These are phyloP conservation scores for Pseudogymnoascus sp. DNA, from an alignment of 2,329 filamentous ascomycete genomes.

Conservation along the genomic window DNA sequence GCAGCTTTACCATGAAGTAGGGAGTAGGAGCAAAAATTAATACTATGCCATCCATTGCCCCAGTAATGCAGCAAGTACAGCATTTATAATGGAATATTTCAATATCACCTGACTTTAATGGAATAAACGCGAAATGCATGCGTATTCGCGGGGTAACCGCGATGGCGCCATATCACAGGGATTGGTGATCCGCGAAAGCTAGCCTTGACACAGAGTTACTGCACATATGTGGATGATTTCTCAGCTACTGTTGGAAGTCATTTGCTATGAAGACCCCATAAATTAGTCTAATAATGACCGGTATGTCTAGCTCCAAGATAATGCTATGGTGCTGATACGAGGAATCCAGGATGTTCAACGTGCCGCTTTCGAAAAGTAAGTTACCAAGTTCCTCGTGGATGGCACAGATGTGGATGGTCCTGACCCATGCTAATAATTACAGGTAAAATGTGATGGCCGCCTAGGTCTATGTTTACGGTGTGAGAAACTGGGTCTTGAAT, in stretches of 20 bases:
- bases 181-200: background rate
- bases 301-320: background rate
- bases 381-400: background rate
- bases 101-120: background rate
- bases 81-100: background rate
- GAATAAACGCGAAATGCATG: background rate
- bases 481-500: constrained; percentile 10
- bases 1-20: background rate
- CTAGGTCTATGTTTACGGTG: background rate
- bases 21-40: background rate
- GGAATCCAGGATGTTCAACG: background rate
- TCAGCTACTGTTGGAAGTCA: background rate
- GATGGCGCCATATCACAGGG: background rate
- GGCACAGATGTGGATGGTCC: background rate
- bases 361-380: background rate
- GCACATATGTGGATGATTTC: background rate
- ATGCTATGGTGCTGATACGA: constrained; percentile 22
- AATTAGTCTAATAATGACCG: constrained; percentile 7
- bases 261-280: background rate
- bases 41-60: background rate
- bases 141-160: background rate
- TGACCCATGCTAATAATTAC: background rate
- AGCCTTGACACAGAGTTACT: background rate
- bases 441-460: constrained; percentile 12
- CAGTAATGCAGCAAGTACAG: background rate